Base-by-base conservation (phyloP, 345 rosid species). In the Noccaea bulbosa region DNA sequence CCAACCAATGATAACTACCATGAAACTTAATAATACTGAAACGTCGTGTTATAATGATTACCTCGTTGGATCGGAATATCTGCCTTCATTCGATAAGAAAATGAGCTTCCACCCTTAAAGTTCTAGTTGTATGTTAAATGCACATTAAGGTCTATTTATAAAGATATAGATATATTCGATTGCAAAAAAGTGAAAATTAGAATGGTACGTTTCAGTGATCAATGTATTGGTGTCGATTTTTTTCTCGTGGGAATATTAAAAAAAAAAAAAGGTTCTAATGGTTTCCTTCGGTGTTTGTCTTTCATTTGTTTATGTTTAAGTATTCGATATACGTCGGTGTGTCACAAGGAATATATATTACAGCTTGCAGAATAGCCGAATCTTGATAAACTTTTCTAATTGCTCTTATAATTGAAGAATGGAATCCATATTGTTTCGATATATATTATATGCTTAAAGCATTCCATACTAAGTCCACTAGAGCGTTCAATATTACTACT, bases 361-460 rank as follows among this genome's bases (percentile, higher is more conserved):
- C 77, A 73, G 77, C 71, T 73, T 73, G 71, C 77, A 65, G 30
- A 47, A n/a, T 65, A 46, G 15, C 6, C 65, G 65, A 72, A 54
- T 72, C 40, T 65, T 55, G 35, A 10, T 1, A 1, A 34, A 38
- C 37, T 10, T 38, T 17, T 61, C 15, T 7, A n/a, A 1, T 12
- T 12, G 39, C 47, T 47, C 65, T 20, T 61, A 24, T 14, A 20
- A 39, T 39, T 14, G 43, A 58, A 58, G 11, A 58, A 20, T 58
- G 58, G 58, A 53, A 53, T 53, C 59, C 8, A 39, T 39, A 39
- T 58, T n/a, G 40, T 9, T 15, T 15, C 14, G 34, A 20, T 11
- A 39, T 59, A 20, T 11, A 39, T 59, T 20, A 39, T 59, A 59
- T 59, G 64, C 64, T 40, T 40, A 59, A 59, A 40, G 35, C 48